phyloP scores from a whole-genome alignment of 306 rosid species.

The Quercus robur region DNA sequence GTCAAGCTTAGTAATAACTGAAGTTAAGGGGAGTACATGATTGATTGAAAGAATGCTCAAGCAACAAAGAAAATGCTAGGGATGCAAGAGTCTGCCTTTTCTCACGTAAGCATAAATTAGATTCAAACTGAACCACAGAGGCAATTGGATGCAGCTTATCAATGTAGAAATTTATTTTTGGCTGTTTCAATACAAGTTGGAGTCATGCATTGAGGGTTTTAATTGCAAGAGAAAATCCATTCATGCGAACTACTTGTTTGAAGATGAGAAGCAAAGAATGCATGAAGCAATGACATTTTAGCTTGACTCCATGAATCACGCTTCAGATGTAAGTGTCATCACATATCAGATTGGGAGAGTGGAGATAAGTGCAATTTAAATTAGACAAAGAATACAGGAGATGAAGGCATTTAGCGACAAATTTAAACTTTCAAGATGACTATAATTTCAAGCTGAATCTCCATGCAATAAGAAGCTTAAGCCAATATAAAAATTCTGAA shows the following conservation, averaged over 20 bases:
- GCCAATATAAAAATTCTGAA: too few species aligned
- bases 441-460: background rate
- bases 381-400: background rate
- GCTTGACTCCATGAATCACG: background rate
- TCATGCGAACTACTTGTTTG: background rate
- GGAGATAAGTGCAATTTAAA: background rate
- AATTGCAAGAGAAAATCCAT: background rate
- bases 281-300: background rate
- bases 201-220: background rate
- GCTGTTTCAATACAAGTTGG: background rate
- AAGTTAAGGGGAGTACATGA: background rate
- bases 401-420: background rate
- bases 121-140: background rate
- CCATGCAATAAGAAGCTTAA: background rate
- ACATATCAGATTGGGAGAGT: background rate
- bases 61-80: background rate
- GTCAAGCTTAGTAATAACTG: background rate
- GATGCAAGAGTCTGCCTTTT: background rate
- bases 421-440: background rate
- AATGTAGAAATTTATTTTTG: background rate
- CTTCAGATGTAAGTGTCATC: background rate
- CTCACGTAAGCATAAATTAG: background rate
- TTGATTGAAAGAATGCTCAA: background rate
- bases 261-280: background rate
- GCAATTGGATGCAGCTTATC: background rate